Evolutionary conservation across 306 rosid genomes (phyloP), one percentile per base, ranked within the genome.

Genomic region (Cicer chorassanicum): DNA sequence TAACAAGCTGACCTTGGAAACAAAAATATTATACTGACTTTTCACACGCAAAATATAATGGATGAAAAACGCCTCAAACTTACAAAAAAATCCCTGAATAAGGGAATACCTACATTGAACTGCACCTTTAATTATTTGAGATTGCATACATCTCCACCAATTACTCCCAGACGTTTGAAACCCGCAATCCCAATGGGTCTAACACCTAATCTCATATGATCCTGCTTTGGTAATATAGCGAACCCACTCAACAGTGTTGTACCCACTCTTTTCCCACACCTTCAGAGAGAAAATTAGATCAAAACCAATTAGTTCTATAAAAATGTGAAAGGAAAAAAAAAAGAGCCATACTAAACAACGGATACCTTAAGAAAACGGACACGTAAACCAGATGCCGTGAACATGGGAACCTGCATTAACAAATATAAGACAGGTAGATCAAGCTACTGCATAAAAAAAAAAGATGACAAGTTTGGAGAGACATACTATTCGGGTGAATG

Each of bases 221-320:
- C 99, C 99, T 1, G 93, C 99, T 82, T 95, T 95, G 9, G 96
- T 95, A 65, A 95, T 95, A 74, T 92, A 92, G 71, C 97, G 97
- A 86, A 95, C 99, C 99, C 99, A 95, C 82, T 95, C 99, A 6
- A 95, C 99, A 5, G 99, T 95, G 82, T 90, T 92, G 90, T 95
- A 92, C 29, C 99, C 98, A 46, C 98, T 95, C 89, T 92, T 95
- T 87, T 95, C 98, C 99, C 99, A 92, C 10, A 95, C 99, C 99
- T 95, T 82, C 82, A 84, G 18, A 68, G 65, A 76, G 46, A 44
- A 13, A 39, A 73, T 53, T 68, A 38, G 14, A 50, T 36, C 41
- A 75, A 67, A 74, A 10, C 46, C 65, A 34, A 4, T 11, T 14
- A 50, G 59, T 72, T 81, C 0, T 4, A 15, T 7, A 56, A 34